Percentiles rank a stretch among this genome's conserved stretches.
Evolutionary conservation across 176 grass and related monocot species (phyloP).

Genomic region (Zoysia japonica): DNA sequence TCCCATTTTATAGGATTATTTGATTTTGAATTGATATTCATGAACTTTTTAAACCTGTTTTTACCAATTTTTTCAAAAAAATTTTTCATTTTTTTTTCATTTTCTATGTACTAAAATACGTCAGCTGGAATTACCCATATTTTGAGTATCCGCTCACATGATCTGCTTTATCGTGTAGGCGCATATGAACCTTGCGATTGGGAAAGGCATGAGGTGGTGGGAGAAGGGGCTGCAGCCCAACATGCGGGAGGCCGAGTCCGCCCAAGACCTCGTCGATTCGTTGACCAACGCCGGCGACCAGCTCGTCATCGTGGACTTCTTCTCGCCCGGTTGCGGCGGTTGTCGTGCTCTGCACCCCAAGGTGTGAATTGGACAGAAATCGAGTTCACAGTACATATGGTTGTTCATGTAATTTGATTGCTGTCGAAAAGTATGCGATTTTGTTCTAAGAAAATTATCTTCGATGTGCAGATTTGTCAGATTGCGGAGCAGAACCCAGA

Average conservation of each 20-base stretch:
- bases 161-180: background rate
- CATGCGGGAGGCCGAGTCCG: constrained; percentile 82
- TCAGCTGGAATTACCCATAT: background rate
- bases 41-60: background rate
- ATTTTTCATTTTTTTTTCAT: background rate
- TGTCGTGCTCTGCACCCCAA: constrained; percentile 94
- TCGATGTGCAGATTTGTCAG: constrained; percentile 67
- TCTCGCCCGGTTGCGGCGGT: constrained; percentile 88
- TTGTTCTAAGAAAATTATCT: constrained; percentile 10
- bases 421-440: background rate
- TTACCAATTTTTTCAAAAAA: background rate
- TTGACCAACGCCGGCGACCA: constrained; percentile 65
- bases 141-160: constrained; percentile 4
- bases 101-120: background rate
- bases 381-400: background rate
- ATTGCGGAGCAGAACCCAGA: constrained; percentile 76
- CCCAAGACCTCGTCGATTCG: constrained; percentile 73
- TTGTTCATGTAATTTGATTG: background rate
- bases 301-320: constrained; percentile 88
- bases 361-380: constrained; percentile 32
- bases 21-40: background rate
- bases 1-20: background rate
- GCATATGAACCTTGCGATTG: constrained; percentile 69
- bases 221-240: constrained; percentile 77
- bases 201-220: constrained; percentile 82